Base-by-base conservation (phyloP, 2,329 filamentous ascomycete species). In the Cladobotryum protrusum region DNA sequence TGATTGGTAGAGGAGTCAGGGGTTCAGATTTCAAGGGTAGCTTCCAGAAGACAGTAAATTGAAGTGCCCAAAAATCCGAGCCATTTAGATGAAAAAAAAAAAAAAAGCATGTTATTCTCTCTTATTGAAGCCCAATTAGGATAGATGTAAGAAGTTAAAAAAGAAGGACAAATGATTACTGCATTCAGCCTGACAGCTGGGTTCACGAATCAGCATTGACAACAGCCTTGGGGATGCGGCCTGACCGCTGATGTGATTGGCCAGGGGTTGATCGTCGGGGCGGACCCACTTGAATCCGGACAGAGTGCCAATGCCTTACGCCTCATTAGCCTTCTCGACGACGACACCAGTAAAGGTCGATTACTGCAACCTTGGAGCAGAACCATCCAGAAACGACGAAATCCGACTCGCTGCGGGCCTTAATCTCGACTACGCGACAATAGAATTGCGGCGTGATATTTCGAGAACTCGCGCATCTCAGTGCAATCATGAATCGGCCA, bases 1-100 rank as follows among this genome's bases (percentile, higher is more conserved):
- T 86, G 42, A 86, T 86, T 63, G 83, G 83, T 41, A 73, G 79
- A 52, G 69, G 76, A 40, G 60, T 86, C 48, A 69, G 65, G 17
- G 65, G 65, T n/a, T 68, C 77, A 42, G 69, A 78, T 49, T 79
- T 86, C 58, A 67, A 71, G 54, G 61, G 64, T 47, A 84, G 70
- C 52, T 66, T 74, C 43, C 59, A 55, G 43, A 48, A 53, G 64
- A 51, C 57, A 11, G 37, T 69, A 9, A 54, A 54, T 33, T 60
- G 50, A 54, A 45, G 8, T 20, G 29, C 9, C 24, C 24, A 8
- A 29, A 29, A 29, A 8, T 29, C 24, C 24, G 24, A 29, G 24
- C 24, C 24, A 29, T 29, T 29, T 29, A 29, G 7, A 29, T 29
- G 24, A 29, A 29, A 24, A 4, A 29, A 9, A 29, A 29, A 8